phyloP scores from a whole-genome alignment of 352 stramenopile species.

The Phytophthora macrochlamydospora region DNA sequence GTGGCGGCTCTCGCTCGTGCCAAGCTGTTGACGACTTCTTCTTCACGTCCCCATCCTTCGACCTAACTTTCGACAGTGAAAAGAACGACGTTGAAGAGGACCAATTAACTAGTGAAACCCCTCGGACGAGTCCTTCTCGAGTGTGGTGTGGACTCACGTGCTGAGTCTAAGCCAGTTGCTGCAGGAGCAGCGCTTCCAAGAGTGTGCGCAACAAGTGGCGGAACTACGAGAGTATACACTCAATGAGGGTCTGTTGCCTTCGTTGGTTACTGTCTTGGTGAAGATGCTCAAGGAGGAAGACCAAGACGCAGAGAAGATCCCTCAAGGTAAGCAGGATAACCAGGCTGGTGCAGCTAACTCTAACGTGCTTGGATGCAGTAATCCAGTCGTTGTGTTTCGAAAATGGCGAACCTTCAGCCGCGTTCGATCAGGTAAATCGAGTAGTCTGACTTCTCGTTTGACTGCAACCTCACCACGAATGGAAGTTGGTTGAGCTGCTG shows the following conservation, averaged over 20 bases:
- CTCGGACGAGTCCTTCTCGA: conserved; percentile 7
- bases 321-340: conserved; percentile 25
- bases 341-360: background rate
- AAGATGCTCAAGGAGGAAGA: conserved; percentile 18
- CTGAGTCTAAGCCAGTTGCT: conserved; percentile 29
- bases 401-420: conserved; percentile 14
- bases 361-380: conserved; percentile 18
- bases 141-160: conserved; percentile 16
- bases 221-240: conserved; percentile 28
- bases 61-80: conserved; percentile 7
- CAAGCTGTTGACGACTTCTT: background rate
- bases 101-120: background rate
- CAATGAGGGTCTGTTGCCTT: conserved; percentile 12
- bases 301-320: conserved; percentile 14
- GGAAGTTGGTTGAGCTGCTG: conserved; percentile 24
- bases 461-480: background rate
- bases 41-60: conserved; percentile 6
- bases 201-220: conserved; percentile 16
- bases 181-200: conserved; percentile 16
- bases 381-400: conserved; percentile 38
- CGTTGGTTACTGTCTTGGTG: conserved; percentile 20
- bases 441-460: background rate
- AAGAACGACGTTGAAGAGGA: conserved; percentile 7
- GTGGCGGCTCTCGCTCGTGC: background rate
- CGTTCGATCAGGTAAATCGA: conserved; percentile 30